Base-by-base conservation (phyloP, 2,329 filamentous ascomycete genomes). In the Trichophyton schoenleinii region DNA sequence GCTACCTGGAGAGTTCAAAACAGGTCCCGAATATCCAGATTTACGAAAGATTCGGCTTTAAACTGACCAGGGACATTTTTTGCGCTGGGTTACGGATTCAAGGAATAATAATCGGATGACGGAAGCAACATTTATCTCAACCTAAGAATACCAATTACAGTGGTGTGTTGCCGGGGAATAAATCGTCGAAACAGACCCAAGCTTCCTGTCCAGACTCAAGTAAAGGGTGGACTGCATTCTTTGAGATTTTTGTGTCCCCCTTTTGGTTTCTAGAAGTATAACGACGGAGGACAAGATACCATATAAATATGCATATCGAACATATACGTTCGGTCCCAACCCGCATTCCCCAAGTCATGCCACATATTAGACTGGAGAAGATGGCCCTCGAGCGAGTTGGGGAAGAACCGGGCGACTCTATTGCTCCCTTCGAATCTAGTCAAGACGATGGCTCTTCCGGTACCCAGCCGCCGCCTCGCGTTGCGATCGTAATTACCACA, bases 1-100 rank as follows among this genome's bases (percentile, higher is more conserved):
- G 86, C 67, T 89, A 89, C 71, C 73, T 90, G 62, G 87, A 90
- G 72, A 88, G 85, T 36, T 86, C 83, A 63, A 81, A 84, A 60
- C 81, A 82, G 42, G 79, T 81, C 63, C 87, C 87, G 0, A 90
- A 89, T 67, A 80, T 87, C 69, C 77, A 79, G 36, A 89, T 90
- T 22, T 90, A 90, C 70, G 80, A 85, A 66, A 80, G 79, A 62
- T 81, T 88, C 78, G 87, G 86, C 3, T 90, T 89, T 74, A 41
- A 85, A 70, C 71, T 89, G 89, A 82, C 85, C 89, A 53, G 82
- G 78, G 11, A 80, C 64, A 66, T 81, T 89, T 7, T 81, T 80
- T 22, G 6, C 4, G 3, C 13, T 22, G 22, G 46, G 46, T 25
- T 38, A 28, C 25, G 20, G 31, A 22, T 31, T 52, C 46, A 2